Conservation (phyloP, 768 basidiomycete species). For the Auricularia cornea region DNA sequence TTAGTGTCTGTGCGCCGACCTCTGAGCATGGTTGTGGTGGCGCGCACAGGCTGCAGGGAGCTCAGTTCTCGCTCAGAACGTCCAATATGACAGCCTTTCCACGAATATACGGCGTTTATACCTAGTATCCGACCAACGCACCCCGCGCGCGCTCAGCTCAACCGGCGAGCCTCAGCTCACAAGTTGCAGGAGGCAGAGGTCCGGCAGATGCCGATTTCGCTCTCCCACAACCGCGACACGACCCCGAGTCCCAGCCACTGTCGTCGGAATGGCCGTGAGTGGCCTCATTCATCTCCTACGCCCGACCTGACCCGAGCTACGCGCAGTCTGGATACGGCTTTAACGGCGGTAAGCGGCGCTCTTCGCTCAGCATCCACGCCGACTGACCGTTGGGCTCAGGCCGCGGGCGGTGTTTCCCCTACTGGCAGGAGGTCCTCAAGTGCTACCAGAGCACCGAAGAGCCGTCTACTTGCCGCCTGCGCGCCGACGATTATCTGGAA, state of each 20-base stretch:
- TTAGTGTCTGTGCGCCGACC: too few relatives aligned
- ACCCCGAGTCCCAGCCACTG: background rate
- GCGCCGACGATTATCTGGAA: constrained; percentile 82
- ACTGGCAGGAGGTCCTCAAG: constrained; percentile 92
- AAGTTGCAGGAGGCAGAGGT: too few relatives aligned
- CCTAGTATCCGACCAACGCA: too few relatives aligned
- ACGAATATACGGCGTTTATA: too few relatives aligned
- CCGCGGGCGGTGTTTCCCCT: constrained; percentile 77
- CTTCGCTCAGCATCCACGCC: background rate
- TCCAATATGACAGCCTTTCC: too few relatives aligned
- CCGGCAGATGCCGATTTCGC: too few relatives aligned
- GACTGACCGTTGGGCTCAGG: constrained; percentile 37
- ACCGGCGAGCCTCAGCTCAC: too few relatives aligned
- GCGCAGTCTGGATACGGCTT: constrained; percentile 58
- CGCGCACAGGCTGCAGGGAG: too few relatives aligned
- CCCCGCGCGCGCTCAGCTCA: too few relatives aligned
- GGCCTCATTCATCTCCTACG: background rate
- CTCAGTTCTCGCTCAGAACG: too few relatives aligned
- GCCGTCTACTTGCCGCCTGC: constrained; percentile 61
- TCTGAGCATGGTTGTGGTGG: too few relatives aligned
- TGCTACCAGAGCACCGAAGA: constrained; percentile 79
- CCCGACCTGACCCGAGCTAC: background rate
- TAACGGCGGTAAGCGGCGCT: constrained; percentile 40
- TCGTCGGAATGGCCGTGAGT: constrained; percentile 33
- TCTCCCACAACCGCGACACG: too few relatives aligned